Percentiles rank a stretch among this genome's conserved stretches.
phyloP scores from a whole-genome alignment of 179 eudicot genomes.

The Beta lomatogona region DNA sequence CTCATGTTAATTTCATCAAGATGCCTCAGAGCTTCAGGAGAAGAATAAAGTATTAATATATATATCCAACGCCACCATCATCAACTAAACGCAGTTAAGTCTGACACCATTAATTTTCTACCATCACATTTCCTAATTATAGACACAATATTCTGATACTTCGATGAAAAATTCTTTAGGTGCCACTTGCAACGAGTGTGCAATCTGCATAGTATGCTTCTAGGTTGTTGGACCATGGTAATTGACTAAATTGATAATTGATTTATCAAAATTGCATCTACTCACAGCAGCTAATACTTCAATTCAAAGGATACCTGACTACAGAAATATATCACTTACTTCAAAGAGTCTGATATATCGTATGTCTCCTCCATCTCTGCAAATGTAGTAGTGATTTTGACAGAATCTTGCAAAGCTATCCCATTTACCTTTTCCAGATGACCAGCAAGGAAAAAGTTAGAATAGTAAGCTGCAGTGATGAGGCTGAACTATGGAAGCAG shows the following conservation, averaged over 20 bases:
- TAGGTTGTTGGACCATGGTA: background rate
- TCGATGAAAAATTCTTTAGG: background rate
- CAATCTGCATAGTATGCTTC: background rate
- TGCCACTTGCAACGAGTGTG: background rate
- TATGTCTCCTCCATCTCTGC: conserved; percentile 75
- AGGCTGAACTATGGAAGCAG: background rate
- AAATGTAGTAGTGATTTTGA: conserved; percentile 65
- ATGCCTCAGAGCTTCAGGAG: background rate
- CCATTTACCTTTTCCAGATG: conserved; percentile 56
- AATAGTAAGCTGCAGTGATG: background rate
- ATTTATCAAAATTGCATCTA: background rate
- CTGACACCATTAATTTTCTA: background rate
- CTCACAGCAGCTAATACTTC: background rate
- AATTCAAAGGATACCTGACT: background rate
- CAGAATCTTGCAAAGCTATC: conserved; percentile 79
- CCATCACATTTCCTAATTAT: background rate
- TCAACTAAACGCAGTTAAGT: background rate
- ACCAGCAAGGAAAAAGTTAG: conserved; percentile 11
- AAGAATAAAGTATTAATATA: background rate
- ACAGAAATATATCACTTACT: conserved; percentile 38
- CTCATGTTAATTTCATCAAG: background rate
- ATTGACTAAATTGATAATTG: background rate
- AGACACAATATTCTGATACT: background rate
- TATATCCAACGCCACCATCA: background rate
- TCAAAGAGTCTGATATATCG: conserved; percentile 53